Evolutionary conservation across 768 basidiomycete species (phyloP).

Genomic region (Russula sp.): DNA sequence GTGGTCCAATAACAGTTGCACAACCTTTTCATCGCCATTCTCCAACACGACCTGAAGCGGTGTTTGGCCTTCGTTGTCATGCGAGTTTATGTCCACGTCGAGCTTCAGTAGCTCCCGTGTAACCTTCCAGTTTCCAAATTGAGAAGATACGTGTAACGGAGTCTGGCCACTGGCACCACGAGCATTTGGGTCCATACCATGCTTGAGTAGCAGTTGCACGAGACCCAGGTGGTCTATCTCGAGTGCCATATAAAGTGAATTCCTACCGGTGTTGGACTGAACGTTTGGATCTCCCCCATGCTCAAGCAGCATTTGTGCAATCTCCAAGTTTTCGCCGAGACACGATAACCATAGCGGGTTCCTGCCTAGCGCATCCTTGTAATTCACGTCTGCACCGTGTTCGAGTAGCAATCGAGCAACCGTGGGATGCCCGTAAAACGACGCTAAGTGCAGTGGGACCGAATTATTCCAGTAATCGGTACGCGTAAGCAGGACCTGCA

Average conservation of each 20-base stretch:
- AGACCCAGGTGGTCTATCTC: neutral
- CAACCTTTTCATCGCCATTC: neutral
- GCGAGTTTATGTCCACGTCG: neutral
- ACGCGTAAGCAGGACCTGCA: too few species aligned
- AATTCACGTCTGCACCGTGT: neutral
- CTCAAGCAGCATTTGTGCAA: neutral
- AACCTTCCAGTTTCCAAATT: too few species aligned
- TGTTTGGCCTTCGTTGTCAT: too few species aligned
- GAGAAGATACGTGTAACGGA: neutral
- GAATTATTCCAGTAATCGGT: neutral
- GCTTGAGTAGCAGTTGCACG: neutral
- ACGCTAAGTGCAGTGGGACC: neutral
- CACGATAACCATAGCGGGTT: neutral
- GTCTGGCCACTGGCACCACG: neutral
- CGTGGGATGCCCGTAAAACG: too few species aligned
- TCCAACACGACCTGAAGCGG: neutral
- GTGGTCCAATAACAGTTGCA: neutral
- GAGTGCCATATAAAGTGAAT: neutral
- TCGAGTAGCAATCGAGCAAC: neutral
- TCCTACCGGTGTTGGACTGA: neutral
- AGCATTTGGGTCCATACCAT: neutral
- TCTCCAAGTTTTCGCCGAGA: neutral
- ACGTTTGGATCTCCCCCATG: neutral
- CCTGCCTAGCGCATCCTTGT: rapidly evolving
- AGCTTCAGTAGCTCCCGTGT: neutral